Base-by-base conservation (phyloP, 108 stramenopile genomes). In the Aurantiochytrium sp. region DNA sequence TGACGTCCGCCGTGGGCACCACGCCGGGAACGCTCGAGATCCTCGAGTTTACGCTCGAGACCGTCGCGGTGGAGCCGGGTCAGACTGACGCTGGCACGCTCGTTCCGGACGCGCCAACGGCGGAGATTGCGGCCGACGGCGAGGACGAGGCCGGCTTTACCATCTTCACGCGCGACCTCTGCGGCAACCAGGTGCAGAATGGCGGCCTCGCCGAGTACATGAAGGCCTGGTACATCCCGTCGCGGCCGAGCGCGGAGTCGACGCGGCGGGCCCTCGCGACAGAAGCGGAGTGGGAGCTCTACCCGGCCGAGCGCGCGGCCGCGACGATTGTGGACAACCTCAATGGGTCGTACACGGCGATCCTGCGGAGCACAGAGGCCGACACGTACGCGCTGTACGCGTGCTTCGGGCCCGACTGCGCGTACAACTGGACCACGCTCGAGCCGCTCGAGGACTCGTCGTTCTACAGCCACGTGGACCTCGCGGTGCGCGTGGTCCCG, bases 401-500 rank as follows among this genome's bases (percentile, higher is more conserved):
- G 21, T 81, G 73, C 73, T 81, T 81, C 32, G 73, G 73, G n/a
- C 32, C 27, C 10, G 73, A 48, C 12, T 41, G 73, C 45, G 73
- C 19, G 36, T 81, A 48, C 45, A 2, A 81, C 24, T 48, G 39
- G 42, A 81, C 73, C 12, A 17, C 59, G 34, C 39, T 81, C 10
- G 59, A 65, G 34, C 73, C 73, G 12, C 17, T 48, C 12, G 73
- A 81, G 6, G 1, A 37, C 10, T 12, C 10, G 10, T 41, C 45
- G 12, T 81, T 81, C 2, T 81, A 81, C 73, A 81, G 73, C 45
- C 45, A 81, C 73, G 73, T 81, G 39, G 39, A 41, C 27, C 12
- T 21, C 0, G 73, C 73, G 6, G 73, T 48, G 6, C 73, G 2
- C 12, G 73, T 42, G 12, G 32, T 22, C 24, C 36, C 73, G 42